Evolutionary conservation across 148 eudicot genomes (phyloP).

Genomic region (Arctostaphylos glauca): DNA sequence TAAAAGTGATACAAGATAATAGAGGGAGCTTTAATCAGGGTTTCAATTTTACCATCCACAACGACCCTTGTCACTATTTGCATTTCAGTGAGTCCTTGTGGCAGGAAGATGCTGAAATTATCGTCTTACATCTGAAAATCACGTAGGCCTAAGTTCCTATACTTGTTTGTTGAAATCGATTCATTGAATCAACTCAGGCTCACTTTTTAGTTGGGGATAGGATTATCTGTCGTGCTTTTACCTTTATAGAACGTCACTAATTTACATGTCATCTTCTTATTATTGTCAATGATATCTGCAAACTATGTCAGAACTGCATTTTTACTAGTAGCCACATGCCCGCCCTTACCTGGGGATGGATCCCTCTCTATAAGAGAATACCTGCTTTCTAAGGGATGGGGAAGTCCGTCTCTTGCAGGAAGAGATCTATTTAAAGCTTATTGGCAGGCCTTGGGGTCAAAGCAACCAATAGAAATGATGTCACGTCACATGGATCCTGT

Average conservation of each 20-base stretch:
- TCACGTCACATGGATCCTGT: background rate
- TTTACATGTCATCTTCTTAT: background rate
- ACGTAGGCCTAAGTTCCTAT: background rate
- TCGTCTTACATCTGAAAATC: background rate
- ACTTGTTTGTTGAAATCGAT: background rate
- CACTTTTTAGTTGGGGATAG: background rate
- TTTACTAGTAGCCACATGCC: background rate
- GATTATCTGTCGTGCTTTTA: background rate
- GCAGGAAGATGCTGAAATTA: slow-evolving; percentile 2
- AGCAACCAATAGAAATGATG: background rate
- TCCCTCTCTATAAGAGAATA: background rate
- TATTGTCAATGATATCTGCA: background rate
- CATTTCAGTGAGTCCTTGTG: background rate
- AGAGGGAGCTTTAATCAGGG: slow-evolving; percentile 2
- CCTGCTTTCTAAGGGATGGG: background rate
- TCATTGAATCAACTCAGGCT: background rate
- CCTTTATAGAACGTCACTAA: background rate
- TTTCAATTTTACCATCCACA: background rate
- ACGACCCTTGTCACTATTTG: background rate
- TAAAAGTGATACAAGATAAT: background rate
- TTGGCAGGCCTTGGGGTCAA: background rate
- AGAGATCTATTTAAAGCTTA: background rate
- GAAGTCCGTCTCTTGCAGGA: background rate
- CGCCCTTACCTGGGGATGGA: background rate
- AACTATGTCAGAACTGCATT: background rate